Conservation (phyloP, 331 rosid species). For the Telfairia occidentalis region DNA sequence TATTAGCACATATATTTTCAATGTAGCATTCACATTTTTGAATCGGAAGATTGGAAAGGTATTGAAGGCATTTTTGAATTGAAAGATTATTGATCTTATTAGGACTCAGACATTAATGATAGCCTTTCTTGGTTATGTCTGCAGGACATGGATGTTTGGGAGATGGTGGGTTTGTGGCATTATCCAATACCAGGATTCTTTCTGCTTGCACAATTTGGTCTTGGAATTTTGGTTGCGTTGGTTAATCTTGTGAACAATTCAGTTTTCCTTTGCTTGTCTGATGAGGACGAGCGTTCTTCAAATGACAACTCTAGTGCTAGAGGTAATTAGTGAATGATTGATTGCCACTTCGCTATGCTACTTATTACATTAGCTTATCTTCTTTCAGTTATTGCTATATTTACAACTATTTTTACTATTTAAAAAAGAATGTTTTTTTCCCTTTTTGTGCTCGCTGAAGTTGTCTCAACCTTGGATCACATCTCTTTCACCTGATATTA, state of each 20-base stretch:
- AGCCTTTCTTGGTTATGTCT: constrained; percentile 18
- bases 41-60: constrained; percentile 87
- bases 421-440: neutral
- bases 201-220: constrained; percentile 93
- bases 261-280: constrained; percentile 81
- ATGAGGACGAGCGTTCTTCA: constrained; percentile 48
- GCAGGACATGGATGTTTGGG: constrained; percentile 97
- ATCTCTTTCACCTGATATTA: neutral
- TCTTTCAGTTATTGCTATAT: neutral
- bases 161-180: constrained; percentile 97
- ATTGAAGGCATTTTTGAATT: constrained; percentile 51
- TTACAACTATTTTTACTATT: neutral
- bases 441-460: neutral
- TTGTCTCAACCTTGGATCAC: neutral
- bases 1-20: constrained; percentile 92
- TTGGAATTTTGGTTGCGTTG: constrained; percentile 91
- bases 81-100: constrained; percentile 2
- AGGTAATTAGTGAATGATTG: constrained; percentile 32
- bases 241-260: constrained; percentile 96
- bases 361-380: neutral
- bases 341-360: neutral
- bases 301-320: constrained; percentile 30
- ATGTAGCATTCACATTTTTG: constrained; percentile 74
- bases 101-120: neutral
- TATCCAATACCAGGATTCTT: constrained; percentile 90